These are phyloP conservation scores for Euphorbia schlechtendalii DNA, from an alignment of 441 rosid species.

Conservation along the genomic window DNA sequence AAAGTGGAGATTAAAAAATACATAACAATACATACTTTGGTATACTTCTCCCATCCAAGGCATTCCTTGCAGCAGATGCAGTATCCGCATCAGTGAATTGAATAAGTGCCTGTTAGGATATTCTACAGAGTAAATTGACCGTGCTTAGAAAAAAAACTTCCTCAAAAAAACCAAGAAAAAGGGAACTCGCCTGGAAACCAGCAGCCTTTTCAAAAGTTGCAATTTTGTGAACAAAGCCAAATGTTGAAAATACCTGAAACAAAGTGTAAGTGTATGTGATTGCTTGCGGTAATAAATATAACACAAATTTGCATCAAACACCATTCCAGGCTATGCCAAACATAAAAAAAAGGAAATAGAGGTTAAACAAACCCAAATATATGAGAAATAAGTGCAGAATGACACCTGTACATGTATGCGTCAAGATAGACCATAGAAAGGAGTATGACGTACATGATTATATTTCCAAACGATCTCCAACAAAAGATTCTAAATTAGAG, in stretches of 20 bases:
- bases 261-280: constrained; percentile 21
- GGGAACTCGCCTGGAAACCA: constrained; percentile 76
- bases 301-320: constrained; percentile 14
- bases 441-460: constrained; percentile 68
- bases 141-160: constrained; percentile 7
- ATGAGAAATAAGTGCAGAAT: constrained; percentile 65
- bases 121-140: constrained; percentile 12
- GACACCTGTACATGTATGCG: constrained; percentile 74
- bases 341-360: constrained; percentile 13
- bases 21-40: constrained; percentile 48
- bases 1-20: neutral
- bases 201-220: constrained; percentile 99
- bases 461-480: too few relatives aligned
- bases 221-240: constrained; percentile 97
- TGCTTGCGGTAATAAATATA: constrained; percentile 11
- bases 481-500: constrained; percentile 65
- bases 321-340: constrained; percentile 25
- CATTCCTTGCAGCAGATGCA: constrained; percentile 78
- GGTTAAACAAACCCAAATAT: constrained; percentile 38
- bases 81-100: constrained; percentile 91
- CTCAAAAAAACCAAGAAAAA: constrained; percentile 9
- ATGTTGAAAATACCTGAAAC: constrained; percentile 94
- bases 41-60: constrained; percentile 97
- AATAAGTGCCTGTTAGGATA: constrained; percentile 68
- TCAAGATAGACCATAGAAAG: constrained; percentile 72